These are phyloP conservation scores for Pyrrhoderma lamaoense DNA, from an alignment of 1,284 basidiomycete genomes.

Conservation along the genomic window DNA sequence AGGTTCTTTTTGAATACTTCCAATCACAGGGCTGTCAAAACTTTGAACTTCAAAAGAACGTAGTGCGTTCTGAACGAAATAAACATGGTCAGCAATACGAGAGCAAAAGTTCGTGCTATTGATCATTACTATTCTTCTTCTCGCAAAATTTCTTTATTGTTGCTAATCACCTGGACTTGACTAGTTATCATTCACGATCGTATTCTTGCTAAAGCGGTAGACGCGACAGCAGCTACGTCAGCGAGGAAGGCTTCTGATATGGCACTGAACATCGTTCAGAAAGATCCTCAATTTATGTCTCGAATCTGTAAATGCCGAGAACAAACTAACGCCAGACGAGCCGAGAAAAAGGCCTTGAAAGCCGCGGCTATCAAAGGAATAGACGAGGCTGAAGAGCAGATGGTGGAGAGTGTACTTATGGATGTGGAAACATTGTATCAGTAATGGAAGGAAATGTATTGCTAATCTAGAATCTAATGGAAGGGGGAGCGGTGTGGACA, in stretches of 20 bases:
- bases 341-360: constrained; percentile 34
- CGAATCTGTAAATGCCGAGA: constrained; percentile 58
- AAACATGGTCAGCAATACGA: constrained; percentile 30
- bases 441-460: too few species aligned
- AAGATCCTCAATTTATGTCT: constrained; percentile 51
- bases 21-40: constrained; percentile 62
- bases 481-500: not conserved
- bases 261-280: constrained; percentile 60
- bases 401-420: constrained; percentile 17
- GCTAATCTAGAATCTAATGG: constrained; percentile 2
- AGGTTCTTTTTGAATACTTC: constrained; percentile 61
- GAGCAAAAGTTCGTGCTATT: constrained; percentile 48
- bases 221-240: constrained; percentile 42
- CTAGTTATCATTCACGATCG: constrained; percentile 60
- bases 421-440: not conserved
- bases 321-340: constrained; percentile 18
- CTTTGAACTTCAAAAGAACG: constrained; percentile 45
- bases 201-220: constrained; percentile 51
- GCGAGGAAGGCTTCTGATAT: constrained; percentile 49
- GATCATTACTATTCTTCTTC: too few species aligned
- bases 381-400: constrained; percentile 21
- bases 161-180: constrained; percentile 1
- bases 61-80: constrained; percentile 25
- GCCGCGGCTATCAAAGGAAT: constrained; percentile 29
- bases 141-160: too few species aligned